A percentile compares a stretch with the other conserved stretches of the same genome.
Evolutionary conservation across 2,329 filamentous ascomycete genomes (phyloP).

Genomic region (Ophiosphaerella narmari): DNA sequence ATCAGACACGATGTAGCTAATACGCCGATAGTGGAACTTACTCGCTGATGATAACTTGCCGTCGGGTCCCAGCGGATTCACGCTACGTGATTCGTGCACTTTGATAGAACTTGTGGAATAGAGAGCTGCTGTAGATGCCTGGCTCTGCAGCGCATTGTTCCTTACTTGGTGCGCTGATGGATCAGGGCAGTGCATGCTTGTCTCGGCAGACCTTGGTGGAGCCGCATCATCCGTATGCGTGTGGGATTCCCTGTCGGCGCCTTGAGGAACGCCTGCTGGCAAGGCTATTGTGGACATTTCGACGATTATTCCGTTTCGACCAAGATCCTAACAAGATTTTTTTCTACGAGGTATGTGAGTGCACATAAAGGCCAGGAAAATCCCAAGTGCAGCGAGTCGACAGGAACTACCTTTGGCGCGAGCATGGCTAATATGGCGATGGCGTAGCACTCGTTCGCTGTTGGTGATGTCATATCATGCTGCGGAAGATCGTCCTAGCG

Average conservation of each 20-base stretch:
- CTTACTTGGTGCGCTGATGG: conserved; percentile 49
- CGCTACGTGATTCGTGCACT: conserved; percentile 19
- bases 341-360: background rate
- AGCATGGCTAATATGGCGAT: conserved; percentile 5
- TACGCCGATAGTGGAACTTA: conserved; percentile 40
- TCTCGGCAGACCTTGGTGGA: conserved; percentile 24
- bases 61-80: conserved; percentile 54
- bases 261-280: conserved; percentile 26
- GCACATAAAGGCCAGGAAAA: too few species aligned
- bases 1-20: conserved; percentile 9
- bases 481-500: background rate
- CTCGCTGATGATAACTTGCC: conserved; percentile 63
- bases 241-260: conserved; percentile 24
- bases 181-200: conserved; percentile 46
- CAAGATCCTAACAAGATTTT: too few species aligned
- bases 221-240: conserved; percentile 22
- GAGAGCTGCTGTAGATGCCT: conserved; percentile 65
- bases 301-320: background rate
- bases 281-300: conserved; percentile 35
- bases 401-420: background rate
- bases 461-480: conserved; percentile 4
- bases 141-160: conserved; percentile 48
- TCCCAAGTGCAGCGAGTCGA: background rate
- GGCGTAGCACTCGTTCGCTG: background rate
- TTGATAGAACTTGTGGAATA: conserved; percentile 49